Conservation (phyloP, 805 yeast genomes). For the Ogataea ganodermae region DNA sequence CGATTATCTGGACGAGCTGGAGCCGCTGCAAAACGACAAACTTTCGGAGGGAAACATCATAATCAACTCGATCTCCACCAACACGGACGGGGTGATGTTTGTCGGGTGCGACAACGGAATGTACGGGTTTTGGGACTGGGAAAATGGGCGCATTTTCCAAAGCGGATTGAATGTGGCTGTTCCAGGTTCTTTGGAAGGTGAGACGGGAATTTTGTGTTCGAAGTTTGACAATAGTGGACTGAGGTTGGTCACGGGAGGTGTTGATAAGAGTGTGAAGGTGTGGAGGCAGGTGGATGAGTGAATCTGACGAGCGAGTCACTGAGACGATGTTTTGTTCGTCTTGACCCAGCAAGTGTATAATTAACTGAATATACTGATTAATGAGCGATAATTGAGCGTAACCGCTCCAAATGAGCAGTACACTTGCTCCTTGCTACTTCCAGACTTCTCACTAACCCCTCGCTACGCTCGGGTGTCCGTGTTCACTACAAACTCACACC, state of each 20-base stretch:
- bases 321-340: not conserved
- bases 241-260: constrained; percentile 81
- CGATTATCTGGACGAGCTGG: constrained; percentile 53
- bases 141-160: constrained; percentile 65
- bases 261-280: constrained; percentile 82
- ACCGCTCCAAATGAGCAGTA: too few species aligned
- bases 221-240: constrained; percentile 78
- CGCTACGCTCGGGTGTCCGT: not conserved
- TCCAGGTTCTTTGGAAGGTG: constrained; percentile 73
- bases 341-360: too few species aligned
- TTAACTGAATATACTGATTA: too few species aligned
- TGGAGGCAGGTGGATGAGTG: constrained; percentile 56
- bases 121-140: constrained; percentile 77
- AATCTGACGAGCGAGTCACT: not conserved
- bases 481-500: too few species aligned
- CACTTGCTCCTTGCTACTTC: too few species aligned
- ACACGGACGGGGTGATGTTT: constrained; percentile 62
- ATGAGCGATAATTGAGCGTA: too few species aligned
- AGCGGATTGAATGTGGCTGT: constrained; percentile 51
- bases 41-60: constrained; percentile 41
- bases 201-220: constrained; percentile 67
- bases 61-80: constrained; percentile 68
- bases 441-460: too few species aligned
- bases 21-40: constrained; percentile 44
- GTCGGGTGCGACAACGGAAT: constrained; percentile 86